phyloP scores from a whole-genome alignment of 768 basidiomycete species.

The Asterophora lycoperdoides region DNA sequence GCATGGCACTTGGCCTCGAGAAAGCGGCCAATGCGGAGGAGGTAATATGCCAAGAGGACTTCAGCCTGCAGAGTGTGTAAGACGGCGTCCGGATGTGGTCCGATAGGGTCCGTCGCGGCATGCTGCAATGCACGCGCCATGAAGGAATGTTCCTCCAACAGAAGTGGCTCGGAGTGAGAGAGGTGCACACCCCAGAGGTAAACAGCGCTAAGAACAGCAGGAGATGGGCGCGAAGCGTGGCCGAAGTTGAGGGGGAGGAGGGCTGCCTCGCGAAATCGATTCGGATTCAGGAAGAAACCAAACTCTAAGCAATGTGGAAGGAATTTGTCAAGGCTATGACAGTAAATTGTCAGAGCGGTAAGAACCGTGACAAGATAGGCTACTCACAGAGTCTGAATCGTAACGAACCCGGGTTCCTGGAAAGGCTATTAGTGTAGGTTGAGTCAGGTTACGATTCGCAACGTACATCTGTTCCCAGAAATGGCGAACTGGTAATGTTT shows the following conservation, averaged over 20 bases:
- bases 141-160: conserved; percentile 42
- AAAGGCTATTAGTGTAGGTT: conserved; percentile 7
- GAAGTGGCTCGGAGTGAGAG: conserved; percentile 35
- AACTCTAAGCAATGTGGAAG: conserved; percentile 53
- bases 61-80: conserved; percentile 58
- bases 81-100: conserved; percentile 45
- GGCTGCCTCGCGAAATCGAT: conserved; percentile 43
- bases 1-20: conserved; percentile 60
- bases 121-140: conserved; percentile 47
- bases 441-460: neutral
- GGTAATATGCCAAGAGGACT: conserved; percentile 61
- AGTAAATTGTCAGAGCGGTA: conserved; percentile 6
- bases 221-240: conserved; percentile 42
- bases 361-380: neutral
- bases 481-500: conserved; percentile 31
- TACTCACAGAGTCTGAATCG: conserved; percentile 37
- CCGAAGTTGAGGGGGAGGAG: conserved; percentile 48
- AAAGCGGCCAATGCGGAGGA: conserved; percentile 54
- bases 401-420: conserved; percentile 37
- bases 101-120: conserved; percentile 41
- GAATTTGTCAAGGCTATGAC: conserved; percentile 53
- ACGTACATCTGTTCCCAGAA: conserved; percentile 38
- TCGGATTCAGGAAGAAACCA: conserved; percentile 59
- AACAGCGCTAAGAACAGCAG: conserved; percentile 44
- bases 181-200: conserved; percentile 54